Evolutionary conservation across 495 filamentous ascomycete species (phyloP), one percentile per base, ranked within the genome.

Genomic region (Daldinia loculata): DNA sequence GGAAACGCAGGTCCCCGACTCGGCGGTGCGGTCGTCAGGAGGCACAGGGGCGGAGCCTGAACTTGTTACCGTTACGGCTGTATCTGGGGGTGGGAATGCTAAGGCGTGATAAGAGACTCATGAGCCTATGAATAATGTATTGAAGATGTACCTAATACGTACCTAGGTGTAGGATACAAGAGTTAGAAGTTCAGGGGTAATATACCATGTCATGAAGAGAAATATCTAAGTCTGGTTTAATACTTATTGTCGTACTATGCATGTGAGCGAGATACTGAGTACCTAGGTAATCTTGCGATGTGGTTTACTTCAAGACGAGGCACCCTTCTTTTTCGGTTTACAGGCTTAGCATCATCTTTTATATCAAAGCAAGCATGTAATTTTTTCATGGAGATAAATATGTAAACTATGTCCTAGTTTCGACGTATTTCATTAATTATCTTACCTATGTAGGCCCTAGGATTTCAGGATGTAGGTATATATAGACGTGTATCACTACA

Each of bases 1-100:
- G 0, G 61, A 67, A 38, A n/a, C 52, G 12, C 39, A 34, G 24
- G 30, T 4, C n/a, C 29, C 27, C 29, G 56, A 58, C 9, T 53
- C 45, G 27, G 60, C 4, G 39, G 63, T 7, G 17, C 51, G 41
- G 24, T 63, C 63, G 12, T 76, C 64, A 43, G 70, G 56, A 7
- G 60, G 27, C 4, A 63, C 61, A 27, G 62, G 27, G 2, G 29
- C 38, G 3, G 71, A 71, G 32, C 61, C 64, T 1, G 65, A 74
- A 62, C 56, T 56, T 4, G 38, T 53, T n/a, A 57, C 56, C 2
- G 66, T 73, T 6, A 62, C 50, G 6, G 56, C 70, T 4, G 48
- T 60, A 1, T 51, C 63, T 12, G 65, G 55, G 9, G 61, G 61
- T n/a, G 70, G 61, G 48, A 30, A 36, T 41, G 15, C 6, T 0